Evolutionary conservation across 208 protist species (phyloP), one percentile per base, ranked within the genome.

Genomic region (Wallacemonas sp.): DNA sequence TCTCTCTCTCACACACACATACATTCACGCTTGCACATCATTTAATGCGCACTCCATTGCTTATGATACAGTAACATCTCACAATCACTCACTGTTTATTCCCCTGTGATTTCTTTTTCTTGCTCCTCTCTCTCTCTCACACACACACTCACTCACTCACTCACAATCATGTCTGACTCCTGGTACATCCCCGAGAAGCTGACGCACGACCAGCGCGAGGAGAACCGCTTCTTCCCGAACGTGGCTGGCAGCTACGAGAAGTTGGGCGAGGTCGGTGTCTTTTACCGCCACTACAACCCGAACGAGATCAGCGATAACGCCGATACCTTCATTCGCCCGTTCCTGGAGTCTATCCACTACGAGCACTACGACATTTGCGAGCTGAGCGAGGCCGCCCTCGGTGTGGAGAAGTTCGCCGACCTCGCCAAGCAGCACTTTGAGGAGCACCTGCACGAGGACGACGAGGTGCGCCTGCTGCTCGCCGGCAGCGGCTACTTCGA

Each of bases 361-460:
- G 49, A 77, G 3, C 62, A 71, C 41, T 77, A 79, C 69, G 87
- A 93, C 63, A 64, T 90, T 20, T 72, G 87, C 1, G 36, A 65
- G 26, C 70, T 85, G 44, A 70, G 48, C 64, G 66, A 61, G 8
- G 42, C 32, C 16, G 46, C 31, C 33, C 61, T 89, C 14, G 77
- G 72, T 26, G 66, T 29, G 12, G 71, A 82, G 33, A 71, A 72
- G 61, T 89, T 85, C 55, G 79, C 84, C 18, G 39, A 77, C 32
- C 70, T 88, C 25, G 63, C 90, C 11, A 26, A 59, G 41, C 67
- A 54, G 55, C 89, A 92, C 72, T 95, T 91, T 50, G 31, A 33
- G 22, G 88, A 96, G 70, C 93, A 97, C 69, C 38, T 93, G 16
- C 91, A 97, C 81, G 84, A 92, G 50, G 91, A 96, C 66, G 93